Conservation (phyloP, 768 basidiomycete species). For the Russula foetens region DNA sequence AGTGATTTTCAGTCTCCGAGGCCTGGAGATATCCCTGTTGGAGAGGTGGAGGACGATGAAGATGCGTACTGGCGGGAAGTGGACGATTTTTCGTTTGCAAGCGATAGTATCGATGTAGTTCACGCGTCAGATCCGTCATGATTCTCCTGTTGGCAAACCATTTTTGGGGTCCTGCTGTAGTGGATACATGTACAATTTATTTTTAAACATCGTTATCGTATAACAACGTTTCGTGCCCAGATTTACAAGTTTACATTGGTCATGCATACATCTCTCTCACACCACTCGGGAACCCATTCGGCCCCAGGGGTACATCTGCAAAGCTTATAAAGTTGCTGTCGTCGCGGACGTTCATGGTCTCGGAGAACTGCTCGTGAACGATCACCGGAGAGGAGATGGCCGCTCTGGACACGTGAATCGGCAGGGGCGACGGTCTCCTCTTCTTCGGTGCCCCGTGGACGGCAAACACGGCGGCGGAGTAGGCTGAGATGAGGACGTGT, state of each 20-base stretch:
- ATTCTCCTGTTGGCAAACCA: background rate
- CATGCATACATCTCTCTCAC: background rate
- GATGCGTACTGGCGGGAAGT: conserved; percentile 17
- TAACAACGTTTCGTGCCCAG: background rate
- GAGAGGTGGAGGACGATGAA: conserved; percentile 15
- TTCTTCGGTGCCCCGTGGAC: background rate
- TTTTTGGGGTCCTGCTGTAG: background rate
- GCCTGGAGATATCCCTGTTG: background rate
- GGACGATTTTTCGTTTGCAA: conserved; percentile 8
- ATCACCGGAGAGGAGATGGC: conserved; percentile 1
- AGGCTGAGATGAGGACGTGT: background rate
- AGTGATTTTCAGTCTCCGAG: background rate
- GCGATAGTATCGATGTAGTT: background rate
- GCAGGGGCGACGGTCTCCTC: background rate
- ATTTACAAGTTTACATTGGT: background rate
- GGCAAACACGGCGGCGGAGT: background rate
- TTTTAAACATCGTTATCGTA: background rate
- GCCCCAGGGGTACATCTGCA: background rate
- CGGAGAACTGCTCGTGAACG: background rate
- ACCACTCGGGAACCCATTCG: no score
- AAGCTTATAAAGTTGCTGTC: background rate
- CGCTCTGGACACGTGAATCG: background rate
- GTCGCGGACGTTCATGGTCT: background rate
- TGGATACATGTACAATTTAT: background rate
- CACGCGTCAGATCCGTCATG: background rate